A percentile compares a stretch with the other conserved stretches of the same genome.
These are phyloP conservation scores for Thielaviopsis ethacetica DNA, from an alignment of 2,329 filamentous ascomycete species.

Conservation along the genomic window DNA sequence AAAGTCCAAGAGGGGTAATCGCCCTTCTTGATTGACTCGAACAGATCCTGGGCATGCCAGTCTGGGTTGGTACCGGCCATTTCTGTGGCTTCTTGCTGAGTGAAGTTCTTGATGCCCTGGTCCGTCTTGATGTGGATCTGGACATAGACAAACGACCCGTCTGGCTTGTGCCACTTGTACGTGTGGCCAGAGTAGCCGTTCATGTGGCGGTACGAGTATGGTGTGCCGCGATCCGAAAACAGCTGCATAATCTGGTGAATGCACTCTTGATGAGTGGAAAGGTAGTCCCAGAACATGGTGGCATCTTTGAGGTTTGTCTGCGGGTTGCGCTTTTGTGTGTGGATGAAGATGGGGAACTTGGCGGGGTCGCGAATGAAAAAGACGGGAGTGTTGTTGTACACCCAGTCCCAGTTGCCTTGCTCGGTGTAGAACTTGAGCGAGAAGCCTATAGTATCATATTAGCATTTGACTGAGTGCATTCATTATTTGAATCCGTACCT, in stretches of 20 bases:
- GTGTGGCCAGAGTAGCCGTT: constrained; percentile 53
- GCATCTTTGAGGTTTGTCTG: constrained; percentile 54
- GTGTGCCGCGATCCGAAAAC: constrained; percentile 50
- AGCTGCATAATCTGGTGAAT: constrained; percentile 49
- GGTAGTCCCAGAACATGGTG: constrained; percentile 36
- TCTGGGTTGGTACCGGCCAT: constrained; percentile 43
- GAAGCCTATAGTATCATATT: constrained; percentile 30
- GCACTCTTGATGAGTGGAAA: constrained; percentile 43
- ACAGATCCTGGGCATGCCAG: constrained; percentile 46
- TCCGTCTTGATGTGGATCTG: constrained; percentile 49
- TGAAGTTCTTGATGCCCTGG: constrained; percentile 44
- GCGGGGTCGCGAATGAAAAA: constrained; percentile 62
- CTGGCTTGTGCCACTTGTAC: constrained; percentile 48
- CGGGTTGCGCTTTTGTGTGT: constrained; percentile 63
- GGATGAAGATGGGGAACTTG: constrained; percentile 62
- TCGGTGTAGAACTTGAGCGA: constrained; percentile 56
- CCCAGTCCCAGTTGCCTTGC: constrained; percentile 57
- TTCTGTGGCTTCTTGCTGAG: constrained; percentile 36
- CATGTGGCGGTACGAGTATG: constrained; percentile 48
- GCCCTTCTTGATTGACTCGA: constrained; percentile 42
- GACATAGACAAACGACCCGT: constrained; percentile 49
- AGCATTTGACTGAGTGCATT: not conserved
- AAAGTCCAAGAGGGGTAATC: constrained; percentile 47
- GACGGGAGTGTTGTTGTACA: constrained; percentile 61
- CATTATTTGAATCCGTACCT: constrained; percentile 23